Conservation (phyloP, 176 grass and related monocot genomes). For the Saccharum officinarum region DNA sequence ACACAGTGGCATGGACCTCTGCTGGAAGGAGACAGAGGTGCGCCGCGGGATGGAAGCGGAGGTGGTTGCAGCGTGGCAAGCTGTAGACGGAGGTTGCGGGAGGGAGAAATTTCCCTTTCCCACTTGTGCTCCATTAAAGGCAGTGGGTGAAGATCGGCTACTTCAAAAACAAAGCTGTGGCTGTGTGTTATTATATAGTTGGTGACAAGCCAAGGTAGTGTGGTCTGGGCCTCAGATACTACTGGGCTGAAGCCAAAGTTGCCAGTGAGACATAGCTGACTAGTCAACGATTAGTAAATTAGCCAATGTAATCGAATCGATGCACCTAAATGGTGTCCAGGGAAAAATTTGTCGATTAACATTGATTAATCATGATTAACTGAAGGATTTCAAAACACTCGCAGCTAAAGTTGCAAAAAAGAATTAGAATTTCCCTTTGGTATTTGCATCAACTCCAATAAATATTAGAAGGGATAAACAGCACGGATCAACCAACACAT, state of each 20-base stretch:
- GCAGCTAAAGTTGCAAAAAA: conserved; percentile 1
- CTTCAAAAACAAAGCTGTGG: not conserved
- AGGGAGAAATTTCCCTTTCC: not conserved
- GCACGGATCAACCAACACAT: conserved; percentile 22
- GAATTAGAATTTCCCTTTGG: not conserved
- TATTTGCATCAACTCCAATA: not conserved
- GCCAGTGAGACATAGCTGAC: not conserved
- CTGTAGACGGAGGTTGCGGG: not conserved
- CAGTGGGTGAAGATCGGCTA: not conserved
- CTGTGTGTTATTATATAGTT: not conserved
- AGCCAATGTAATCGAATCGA: not conserved
- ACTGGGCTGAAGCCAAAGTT: not conserved
- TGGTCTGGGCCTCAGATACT: not conserved
- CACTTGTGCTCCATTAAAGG: not conserved
- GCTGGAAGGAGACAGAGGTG: not conserved
- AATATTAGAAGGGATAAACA: conserved; percentile 5
- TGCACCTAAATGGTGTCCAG: not conserved
- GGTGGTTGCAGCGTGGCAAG: not conserved
- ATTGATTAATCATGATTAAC: not conserved
- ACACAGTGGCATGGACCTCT: not conserved
- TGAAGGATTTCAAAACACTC: not conserved
- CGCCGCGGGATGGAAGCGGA: not conserved
- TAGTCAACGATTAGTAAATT: not conserved
- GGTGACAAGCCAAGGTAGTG: not conserved
- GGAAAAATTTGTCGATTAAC: not conserved